A percentile compares a stretch with the other conserved stretches of the same genome.
phyloP scores from a whole-genome alignment of 192 early-diverging fungal genomes.

The Phycomyces nitens region DNA sequence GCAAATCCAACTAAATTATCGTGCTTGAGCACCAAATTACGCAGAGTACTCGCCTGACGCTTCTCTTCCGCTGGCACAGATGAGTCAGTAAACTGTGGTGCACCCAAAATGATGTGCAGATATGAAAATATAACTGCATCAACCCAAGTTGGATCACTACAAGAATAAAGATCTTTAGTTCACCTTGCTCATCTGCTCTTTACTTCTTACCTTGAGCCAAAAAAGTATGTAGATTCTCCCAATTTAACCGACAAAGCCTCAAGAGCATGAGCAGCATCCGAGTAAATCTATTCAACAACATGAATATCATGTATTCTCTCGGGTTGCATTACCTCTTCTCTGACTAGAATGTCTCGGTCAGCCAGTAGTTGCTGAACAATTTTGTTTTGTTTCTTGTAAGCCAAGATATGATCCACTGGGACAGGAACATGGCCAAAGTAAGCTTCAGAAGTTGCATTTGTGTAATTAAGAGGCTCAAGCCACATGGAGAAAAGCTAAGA shows the following conservation, averaged over 20 bases:
- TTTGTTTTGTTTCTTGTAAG: slow-evolving; percentile 28
- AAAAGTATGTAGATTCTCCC: slow-evolving; percentile 47
- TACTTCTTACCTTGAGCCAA: slow-evolving; percentile 42
- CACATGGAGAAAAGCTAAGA: slow-evolving; percentile 40
- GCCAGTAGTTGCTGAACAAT: slow-evolving; percentile 52
- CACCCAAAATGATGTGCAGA: slow-evolving; percentile 48
- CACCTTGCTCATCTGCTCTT: too few relatives aligned
- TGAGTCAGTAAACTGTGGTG: slow-evolving; percentile 18
- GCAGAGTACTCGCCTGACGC: slow-evolving; percentile 36
- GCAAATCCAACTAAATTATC: slow-evolving; percentile 52
- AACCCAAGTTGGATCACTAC: slow-evolving; percentile 40
- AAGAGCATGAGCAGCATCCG: slow-evolving; percentile 49
- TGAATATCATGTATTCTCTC: slow-evolving; percentile 16
- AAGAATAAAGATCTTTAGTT: background rate
- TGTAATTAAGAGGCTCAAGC: slow-evolving; percentile 37
- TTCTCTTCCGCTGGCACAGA: slow-evolving; percentile 20
- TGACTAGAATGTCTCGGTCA: slow-evolving; percentile 52
- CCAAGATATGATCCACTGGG: slow-evolving; percentile 32
- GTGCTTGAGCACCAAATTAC: slow-evolving; percentile 42
- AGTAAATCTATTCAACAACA: slow-evolving; percentile 42
- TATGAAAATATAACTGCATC: slow-evolving; percentile 63
- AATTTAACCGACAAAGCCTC: slow-evolving; percentile 48
- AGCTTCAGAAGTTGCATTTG: slow-evolving; percentile 13
- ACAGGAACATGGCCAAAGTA: slow-evolving; percentile 38
- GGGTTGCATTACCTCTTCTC: slow-evolving; percentile 43